Evolutionary conservation across 2,329 filamentous ascomycete genomes (phyloP).

Genomic region (Nothopassalora personata): DNA sequence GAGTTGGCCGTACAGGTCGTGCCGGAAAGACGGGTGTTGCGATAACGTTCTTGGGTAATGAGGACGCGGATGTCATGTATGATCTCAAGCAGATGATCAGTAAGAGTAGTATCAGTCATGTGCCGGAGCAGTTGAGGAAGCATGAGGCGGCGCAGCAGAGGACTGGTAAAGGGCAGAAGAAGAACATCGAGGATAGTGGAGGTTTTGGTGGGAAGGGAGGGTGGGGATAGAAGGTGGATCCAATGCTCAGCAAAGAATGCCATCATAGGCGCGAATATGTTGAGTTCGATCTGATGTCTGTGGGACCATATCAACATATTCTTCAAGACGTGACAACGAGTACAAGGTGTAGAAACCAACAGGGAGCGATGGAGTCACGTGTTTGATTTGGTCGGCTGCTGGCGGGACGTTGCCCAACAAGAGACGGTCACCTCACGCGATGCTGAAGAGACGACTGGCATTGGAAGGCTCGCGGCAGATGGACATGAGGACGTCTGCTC

Average conservation of each 20-base stretch:
- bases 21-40: slow-evolving; percentile 94
- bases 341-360: no score
- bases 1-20: slow-evolving; percentile 93
- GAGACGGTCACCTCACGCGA: no score
- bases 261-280: no score
- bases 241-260: not conserved
- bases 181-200: slow-evolving; percentile 32
- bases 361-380: no score
- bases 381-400: no score
- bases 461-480: no score
- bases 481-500: no score
- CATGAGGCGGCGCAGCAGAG: slow-evolving; percentile 88
- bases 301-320: no score
- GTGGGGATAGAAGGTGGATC: slow-evolving; percentile 18
- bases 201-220: slow-evolving; percentile 35
- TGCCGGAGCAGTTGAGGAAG: slow-evolving; percentile 84
- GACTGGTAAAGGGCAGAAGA: slow-evolving; percentile 22
- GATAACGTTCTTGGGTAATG: slow-evolving; percentile 88
- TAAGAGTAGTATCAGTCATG: slow-evolving; percentile 80
- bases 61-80: slow-evolving; percentile 82
- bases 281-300: no score
- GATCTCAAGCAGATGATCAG: slow-evolving; percentile 93
- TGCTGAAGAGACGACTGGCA: no score
- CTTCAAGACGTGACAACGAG: no score
- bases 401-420: no score